A percentile compares a stretch with the other conserved stretches of the same genome.
Evolutionary conservation across 371 early-diverging fungal species (phyloP).

Genomic region (Mucor mucedo): DNA sequence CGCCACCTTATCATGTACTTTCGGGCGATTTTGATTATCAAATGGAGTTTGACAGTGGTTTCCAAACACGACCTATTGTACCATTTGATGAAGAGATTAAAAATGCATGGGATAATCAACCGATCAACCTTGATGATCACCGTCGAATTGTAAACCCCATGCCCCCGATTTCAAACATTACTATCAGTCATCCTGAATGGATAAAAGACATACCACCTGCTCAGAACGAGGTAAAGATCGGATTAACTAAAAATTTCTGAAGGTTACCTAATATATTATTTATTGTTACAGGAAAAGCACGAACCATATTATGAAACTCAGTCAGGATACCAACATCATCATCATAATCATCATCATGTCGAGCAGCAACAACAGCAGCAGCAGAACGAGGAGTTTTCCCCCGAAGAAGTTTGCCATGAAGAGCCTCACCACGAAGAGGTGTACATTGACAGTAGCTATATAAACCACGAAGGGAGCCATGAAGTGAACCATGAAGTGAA

Average conservation of each 20-base stretch:
- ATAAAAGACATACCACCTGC: constrained; percentile 5
- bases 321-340: constrained; percentile 1
- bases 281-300: constrained; percentile 1
- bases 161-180: constrained; percentile 33
- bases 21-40: constrained; percentile 7
- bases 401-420: constrained; percentile 8
- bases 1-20: constrained; percentile 25
- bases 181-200: constrained; percentile 29
- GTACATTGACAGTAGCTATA: too few species aligned
- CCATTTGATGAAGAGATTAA: constrained; percentile 31
- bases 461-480: not conserved
- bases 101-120: constrained; percentile 45
- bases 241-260: not conserved
- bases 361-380: constrained; percentile 10
- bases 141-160: constrained; percentile 35
- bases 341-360: constrained; percentile 5
- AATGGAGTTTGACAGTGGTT: constrained; percentile 16
- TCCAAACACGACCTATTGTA: constrained; percentile 31
- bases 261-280: not conserved
- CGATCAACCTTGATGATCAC: constrained; percentile 30
- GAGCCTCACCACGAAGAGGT: constrained; percentile 20
- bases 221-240: not conserved
- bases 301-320: constrained; percentile 12
- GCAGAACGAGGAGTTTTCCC: too few species aligned
- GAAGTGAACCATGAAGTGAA: constrained; percentile 8